Base-by-base conservation (phyloP, 345 rosid species). In the Stellera chamaejasme region DNA sequence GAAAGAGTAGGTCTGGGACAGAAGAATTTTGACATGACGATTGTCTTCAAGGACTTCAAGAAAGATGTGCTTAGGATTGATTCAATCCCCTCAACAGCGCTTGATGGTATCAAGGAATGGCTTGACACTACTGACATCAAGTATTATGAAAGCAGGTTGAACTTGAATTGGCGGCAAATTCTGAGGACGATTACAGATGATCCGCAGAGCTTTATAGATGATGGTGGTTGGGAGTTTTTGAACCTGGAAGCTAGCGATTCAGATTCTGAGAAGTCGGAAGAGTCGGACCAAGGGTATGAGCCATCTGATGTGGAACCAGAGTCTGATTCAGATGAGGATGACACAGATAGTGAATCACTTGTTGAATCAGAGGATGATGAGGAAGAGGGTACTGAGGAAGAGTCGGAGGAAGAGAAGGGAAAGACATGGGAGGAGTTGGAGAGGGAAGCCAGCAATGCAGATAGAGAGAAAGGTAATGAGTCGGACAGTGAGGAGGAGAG, bases 381-480 rank as follows among this genome's bases (percentile, higher is more conserved):
- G 27, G 97, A 86, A 45, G 90, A 86, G 45, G 95, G 80, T 52
- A 66, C 84, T 0, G 95, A 78, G 60, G 78, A 69, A 61, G 89
- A 88, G 14, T 75, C 84, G 0, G 96, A 86, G 61, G 99, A 93
- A 58, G 97, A 90, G 66, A 80, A 87, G 63, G 99, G 99, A 6
- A 86, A 81, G 79, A 93, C 96, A 32, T 93, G 99, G 99, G 99
- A 85, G 47, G 99, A 89, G 79, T 76, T 93, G 60, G 97, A 93
- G 77, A 81, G 96, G 69, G 99, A 93, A 71, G 99, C 99, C 12
- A 84, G 81, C 41, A 70, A 89, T 71, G 99, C 96, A 9, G 99
- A 93, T 66, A 84, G 83, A 66, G 97, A 89, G 61, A 88, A 93
- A 55, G 93, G 94, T 56, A 73, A 28, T 51, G 91, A 83, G 47